Base-by-base conservation (phyloP, 768 basidiomycete genomes). In the Coprinopsis cinerea region DNA sequence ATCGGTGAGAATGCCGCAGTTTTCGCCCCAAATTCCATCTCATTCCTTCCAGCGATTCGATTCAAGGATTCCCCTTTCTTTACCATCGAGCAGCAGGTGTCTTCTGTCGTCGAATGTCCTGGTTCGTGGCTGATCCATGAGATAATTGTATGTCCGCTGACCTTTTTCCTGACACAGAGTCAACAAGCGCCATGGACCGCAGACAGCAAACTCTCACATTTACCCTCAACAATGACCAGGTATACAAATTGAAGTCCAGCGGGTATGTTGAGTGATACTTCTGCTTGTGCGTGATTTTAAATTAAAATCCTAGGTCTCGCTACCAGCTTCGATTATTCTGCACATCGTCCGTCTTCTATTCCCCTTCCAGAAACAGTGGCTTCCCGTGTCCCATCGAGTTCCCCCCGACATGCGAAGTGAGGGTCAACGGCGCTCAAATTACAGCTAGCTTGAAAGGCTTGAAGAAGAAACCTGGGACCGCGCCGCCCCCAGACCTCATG, bases 401-500 rank as follows among this genome's bases (percentile, higher is more conserved):
- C 57, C 92, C 92, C 20, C 82, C 85, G 6, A 88, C 88, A 7
- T 92, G 88, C 61, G 92, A 96, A 78, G 85, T 94, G 44, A 85
- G 90, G 60, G 80, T 94, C 32, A 95, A 96, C 64, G 74, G 69
- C 48, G 71, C 71, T 2, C 74, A 79, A 47, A 68, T 95, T 25
- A 70, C 71, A 17, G 89, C 85, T 30, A 93, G 85, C 63, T 65
- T 92, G 54, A 92, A 92, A 64, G 93, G 93, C 3, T 68, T 95
- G 62, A 96, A 96, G 76, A 96, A 96, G 74, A 93, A 89, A 58
- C 87, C 91, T 24, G 92, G 92, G 2, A 94, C 90, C 36, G 89
- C 92, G 1, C 91, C 92, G n/a, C 92, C 92, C 4, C 84, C 91
- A 1, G 85, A 92, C 62, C 57, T 79, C 27, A 67, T 69, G 32